Conservation (phyloP, 345 rosid species). For the Kernera saxatilis region DNA sequence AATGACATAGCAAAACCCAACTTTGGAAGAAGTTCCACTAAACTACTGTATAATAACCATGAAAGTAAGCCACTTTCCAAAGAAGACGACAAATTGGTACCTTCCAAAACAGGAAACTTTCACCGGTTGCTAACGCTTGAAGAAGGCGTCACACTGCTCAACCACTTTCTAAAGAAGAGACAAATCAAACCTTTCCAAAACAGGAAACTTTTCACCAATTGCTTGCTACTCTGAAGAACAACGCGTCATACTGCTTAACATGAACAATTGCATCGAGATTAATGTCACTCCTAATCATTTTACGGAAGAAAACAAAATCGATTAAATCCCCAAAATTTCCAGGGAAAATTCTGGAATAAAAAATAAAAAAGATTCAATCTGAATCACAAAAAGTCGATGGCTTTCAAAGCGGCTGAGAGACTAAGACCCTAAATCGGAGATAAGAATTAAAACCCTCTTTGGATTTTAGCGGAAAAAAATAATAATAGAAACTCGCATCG, state of each 20-base stretch:
- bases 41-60: background rate
- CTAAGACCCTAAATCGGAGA: background rate
- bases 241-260: constrained; percentile 11
- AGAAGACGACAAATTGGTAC: constrained; percentile 17
- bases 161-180: background rate
- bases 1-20: background rate
- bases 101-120: constrained; percentile 13
- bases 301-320: background rate
- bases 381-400: constrained; percentile 20
- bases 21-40: background rate
- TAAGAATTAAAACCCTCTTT: constrained; percentile 4
- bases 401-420: constrained; percentile 10
- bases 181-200: constrained; percentile 19
- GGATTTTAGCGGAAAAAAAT: constrained; percentile 10
- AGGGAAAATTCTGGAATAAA: background rate
- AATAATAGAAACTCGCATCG: background rate
- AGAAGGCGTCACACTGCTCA: background rate
- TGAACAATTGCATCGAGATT: constrained; percentile 1
- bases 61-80: constrained; percentile 1
- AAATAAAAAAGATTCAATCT: constrained; percentile 2
- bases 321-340: background rate
- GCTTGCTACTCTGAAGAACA: constrained; percentile 11
- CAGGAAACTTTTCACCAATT: constrained; percentile 5
- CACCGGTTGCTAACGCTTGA: background rate
- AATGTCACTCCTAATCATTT: background rate